Evolutionary conservation across 495 filamentous ascomycete genomes (phyloP), one percentile per base, ranked within the genome.

Genomic region (Lepidopterella palustris): DNA sequence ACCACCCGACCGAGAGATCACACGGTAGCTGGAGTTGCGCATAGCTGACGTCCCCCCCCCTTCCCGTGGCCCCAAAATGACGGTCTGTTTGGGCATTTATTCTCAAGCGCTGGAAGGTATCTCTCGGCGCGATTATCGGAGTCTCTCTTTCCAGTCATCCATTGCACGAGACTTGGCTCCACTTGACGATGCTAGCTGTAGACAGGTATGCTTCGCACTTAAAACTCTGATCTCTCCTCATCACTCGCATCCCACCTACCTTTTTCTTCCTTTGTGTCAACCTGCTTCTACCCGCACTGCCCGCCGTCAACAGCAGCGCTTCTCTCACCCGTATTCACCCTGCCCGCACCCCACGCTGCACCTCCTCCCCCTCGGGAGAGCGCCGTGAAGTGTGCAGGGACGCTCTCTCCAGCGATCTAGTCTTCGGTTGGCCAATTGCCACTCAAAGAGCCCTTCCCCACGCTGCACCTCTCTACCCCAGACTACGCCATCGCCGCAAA

Each of bases 401-500:
- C 50, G 8, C 28, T 10, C 18, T 3, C 51, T 24, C 20, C 23
- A 42, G 35, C 13, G 8, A 31, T 54, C 51, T 28, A 18, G 51
- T 18, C 3, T 4, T 4, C n/a, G 15, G 27, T 15, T 31, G 47
- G 47, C 64, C 64, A 67, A 67, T 63, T 57, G 29, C 49, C 51
- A 57, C 18, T 25, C 18, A 26, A 4, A 20, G 54, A 21, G 25
- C 32, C 58, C 61, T 57, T 50, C 61, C 61, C 58, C 61, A 58
- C 64, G 56, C 60, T 60, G 64, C 60, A 55, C 31, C 27, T 29
- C 47, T 25, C 50, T 63, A 63, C 60, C 64, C 64, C 64, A 67
- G 57, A 60, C 61, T 63, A 31, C 8, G 24, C 15, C 56, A n/a
- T 32, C 32, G 8, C 45, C 45, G 11, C 45, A 3, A n/a, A 27